Evolutionary conservation across 2,329 filamentous ascomycete genomes (phyloP), one percentile per base, ranked within the genome.

Genomic region (Claviceps pusilla): DNA sequence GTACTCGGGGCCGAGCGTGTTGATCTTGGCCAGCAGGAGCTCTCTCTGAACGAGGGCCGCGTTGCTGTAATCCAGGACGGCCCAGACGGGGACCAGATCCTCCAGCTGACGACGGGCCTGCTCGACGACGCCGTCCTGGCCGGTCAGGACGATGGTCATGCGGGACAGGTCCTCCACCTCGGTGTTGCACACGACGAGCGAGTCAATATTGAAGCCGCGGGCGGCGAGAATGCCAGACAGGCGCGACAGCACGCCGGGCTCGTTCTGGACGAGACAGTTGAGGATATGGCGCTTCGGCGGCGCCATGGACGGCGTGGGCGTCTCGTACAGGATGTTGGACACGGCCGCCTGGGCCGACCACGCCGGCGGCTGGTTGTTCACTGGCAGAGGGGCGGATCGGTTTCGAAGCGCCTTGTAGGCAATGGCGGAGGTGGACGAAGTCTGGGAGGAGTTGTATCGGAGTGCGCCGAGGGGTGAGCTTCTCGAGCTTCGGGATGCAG

Each of bases 301-400:
- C 29, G 83, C 83, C 63, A 78, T 78, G 14, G 89, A 90, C 7
- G 89, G 87, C 19, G 87, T 78, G 6, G 93, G 93, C 3, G 90
- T 97, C 78, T 98, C 93, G 77, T 98, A 98, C 70, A 98, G 87
- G 67, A 98, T 98, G 69, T 91, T 95, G 67, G 89, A 95, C 60
- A 98, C 93, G 61, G 93, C 93, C 19, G 93, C 89, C 62, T 93
- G 90, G 42, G 90, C 90, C 65, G 91, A 95, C 77, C 89, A 89
- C 11, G 89, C 77, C 41, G 87, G 84, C 33, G 85, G 78, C 54
- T 86, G 77, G 61, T 87, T 82, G 60, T 81, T 84, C 54, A 88
- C 86, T 53, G 95, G 87, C 28, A 89, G 82, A 58, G 90, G 87
- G 24, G 87, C 85, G 57, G 91, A 87, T 60, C 91, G 88, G 64